phyloP scores from a whole-genome alignment of 208 protist genomes.

The Perkinsela sp. region DNA sequence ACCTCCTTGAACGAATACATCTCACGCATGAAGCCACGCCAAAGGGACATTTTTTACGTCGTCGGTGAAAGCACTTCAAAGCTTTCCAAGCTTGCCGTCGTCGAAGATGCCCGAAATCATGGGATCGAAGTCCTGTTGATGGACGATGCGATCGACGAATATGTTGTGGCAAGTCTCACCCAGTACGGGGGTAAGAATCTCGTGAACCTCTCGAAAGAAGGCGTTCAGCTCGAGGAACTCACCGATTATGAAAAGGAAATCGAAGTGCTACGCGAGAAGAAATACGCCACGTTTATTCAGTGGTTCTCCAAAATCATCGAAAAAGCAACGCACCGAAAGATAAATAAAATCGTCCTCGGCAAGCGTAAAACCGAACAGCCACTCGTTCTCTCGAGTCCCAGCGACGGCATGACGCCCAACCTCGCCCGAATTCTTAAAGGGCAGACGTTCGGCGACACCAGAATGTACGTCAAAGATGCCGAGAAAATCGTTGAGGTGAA shows the following conservation, averaged over 20 bases:
- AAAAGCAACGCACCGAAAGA: constrained; percentile 11
- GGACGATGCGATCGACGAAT: constrained; percentile 94
- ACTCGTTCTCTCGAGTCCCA: constrained; percentile 63
- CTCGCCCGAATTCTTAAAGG: constrained; percentile 84
- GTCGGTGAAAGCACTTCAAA: constrained; percentile 33
- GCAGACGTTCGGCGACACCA: constrained; percentile 52
- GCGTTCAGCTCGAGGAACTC: constrained; percentile 64
- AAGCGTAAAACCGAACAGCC: constrained; percentile 73
- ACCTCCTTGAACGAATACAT: constrained; percentile 67
- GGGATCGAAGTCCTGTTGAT: constrained; percentile 73
- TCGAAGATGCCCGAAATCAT: constrained; percentile 40
- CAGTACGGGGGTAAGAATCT: constrained; percentile 84
- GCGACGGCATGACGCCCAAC: constrained; percentile 78
- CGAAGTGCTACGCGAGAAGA: constrained; percentile 61
- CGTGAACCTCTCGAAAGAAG: constrained; percentile 81
- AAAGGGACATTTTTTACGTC: constrained; percentile 78
- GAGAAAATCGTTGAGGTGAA: constrained; percentile 90
- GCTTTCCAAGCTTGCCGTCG: constrained; percentile 39
- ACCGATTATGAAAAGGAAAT: constrained; percentile 58
- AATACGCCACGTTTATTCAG: constrained; percentile 45
- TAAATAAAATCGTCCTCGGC: constrained; percentile 65
- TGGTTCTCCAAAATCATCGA: constrained; percentile 36
- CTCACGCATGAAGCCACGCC: constrained; percentile 66
- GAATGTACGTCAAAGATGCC: constrained; percentile 8
- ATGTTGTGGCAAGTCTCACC: constrained; percentile 57